Evolutionary conservation across 2,329 filamentous ascomycete species (phyloP).

Genomic region (Dryadomyces quercivorus): DNA sequence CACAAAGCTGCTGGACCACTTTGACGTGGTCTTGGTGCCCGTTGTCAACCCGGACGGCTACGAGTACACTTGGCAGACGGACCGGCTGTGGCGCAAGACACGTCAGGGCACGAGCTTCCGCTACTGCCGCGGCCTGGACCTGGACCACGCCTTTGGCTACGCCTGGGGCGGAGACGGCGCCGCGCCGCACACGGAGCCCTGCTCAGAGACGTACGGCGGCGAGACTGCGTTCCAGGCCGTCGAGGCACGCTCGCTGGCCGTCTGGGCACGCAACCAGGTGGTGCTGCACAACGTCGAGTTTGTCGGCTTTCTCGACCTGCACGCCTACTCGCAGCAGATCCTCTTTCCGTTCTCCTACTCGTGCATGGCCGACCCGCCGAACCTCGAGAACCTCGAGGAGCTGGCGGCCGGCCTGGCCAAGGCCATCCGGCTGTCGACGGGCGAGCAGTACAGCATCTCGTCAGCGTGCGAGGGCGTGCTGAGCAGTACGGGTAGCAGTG

Average conservation of each 20-base stretch:
- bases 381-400: slow-evolving; percentile 84
- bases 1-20: slow-evolving; percentile 67
- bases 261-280: slow-evolving; percentile 75
- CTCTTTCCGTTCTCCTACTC: slow-evolving; percentile 86
- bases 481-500: slow-evolving; percentile 44
- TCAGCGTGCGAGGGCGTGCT: slow-evolving; percentile 80
- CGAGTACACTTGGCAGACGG: slow-evolving; percentile 82
- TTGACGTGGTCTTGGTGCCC: slow-evolving; percentile 81
- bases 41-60: slow-evolving; percentile 90
- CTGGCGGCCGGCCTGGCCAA: slow-evolving; percentile 80
- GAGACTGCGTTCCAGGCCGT: slow-evolving; percentile 70
- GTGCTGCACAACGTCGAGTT: slow-evolving; percentile 59
- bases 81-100: slow-evolving; percentile 93
- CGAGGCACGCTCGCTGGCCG: slow-evolving; percentile 62
- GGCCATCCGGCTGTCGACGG: slow-evolving; percentile 69
- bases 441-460: slow-evolving; percentile 62
- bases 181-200: slow-evolving; percentile 57
- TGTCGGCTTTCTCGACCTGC: slow-evolving; percentile 77
- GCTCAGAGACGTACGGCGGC: slow-evolving; percentile 82
- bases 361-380: slow-evolving; percentile 66
- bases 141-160: slow-evolving; percentile 78
- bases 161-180: slow-evolving; percentile 65
- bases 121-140: slow-evolving; percentile 78
- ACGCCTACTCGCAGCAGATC: slow-evolving; percentile 92
- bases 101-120: slow-evolving; percentile 69